These are phyloP conservation scores for Arachis monticola DNA, from an alignment of 331 rosid species.

Conservation along the genomic window DNA sequence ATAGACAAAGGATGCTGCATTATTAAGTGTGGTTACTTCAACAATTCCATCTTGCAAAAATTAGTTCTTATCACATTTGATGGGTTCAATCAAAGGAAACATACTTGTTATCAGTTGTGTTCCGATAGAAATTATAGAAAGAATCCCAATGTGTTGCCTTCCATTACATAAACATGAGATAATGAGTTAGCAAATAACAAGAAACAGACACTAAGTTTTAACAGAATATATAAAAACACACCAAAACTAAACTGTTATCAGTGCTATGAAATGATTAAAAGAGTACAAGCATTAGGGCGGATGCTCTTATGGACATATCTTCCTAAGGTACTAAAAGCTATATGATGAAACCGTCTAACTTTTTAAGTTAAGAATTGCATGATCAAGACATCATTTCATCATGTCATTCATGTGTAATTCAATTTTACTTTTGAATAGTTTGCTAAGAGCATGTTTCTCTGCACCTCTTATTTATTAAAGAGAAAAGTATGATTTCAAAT, in stretches of 20 bases:
- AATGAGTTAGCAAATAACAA: constrained; percentile 26
- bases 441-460: background rate
- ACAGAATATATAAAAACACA: constrained; percentile 10
- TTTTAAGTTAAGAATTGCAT: constrained; percentile 19
- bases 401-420: background rate
- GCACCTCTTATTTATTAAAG: background rate
- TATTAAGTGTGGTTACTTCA: constrained; percentile 31
- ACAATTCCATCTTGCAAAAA: constrained; percentile 23
- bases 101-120: constrained; percentile 90
- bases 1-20: constrained; percentile 28
- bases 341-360: constrained; percentile 9
- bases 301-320: constrained; percentile 13
- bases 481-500: background rate
- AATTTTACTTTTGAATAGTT: background rate
- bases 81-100: constrained; percentile 39
- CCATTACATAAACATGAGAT: constrained; percentile 42
- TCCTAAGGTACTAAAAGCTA: constrained; percentile 5
- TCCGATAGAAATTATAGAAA: constrained; percentile 84
- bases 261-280: background rate
- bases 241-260: constrained; percentile 25
- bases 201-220: constrained; percentile 5
- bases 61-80: constrained; percentile 13
- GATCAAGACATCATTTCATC: constrained; percentile 4
- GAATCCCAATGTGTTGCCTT: constrained; percentile 94
- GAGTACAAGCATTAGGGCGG: background rate